These are phyloP conservation scores for Paxillus ammoniavirescens DNA, from an alignment of 768 basidiomycete species.

Conservation along the genomic window DNA sequence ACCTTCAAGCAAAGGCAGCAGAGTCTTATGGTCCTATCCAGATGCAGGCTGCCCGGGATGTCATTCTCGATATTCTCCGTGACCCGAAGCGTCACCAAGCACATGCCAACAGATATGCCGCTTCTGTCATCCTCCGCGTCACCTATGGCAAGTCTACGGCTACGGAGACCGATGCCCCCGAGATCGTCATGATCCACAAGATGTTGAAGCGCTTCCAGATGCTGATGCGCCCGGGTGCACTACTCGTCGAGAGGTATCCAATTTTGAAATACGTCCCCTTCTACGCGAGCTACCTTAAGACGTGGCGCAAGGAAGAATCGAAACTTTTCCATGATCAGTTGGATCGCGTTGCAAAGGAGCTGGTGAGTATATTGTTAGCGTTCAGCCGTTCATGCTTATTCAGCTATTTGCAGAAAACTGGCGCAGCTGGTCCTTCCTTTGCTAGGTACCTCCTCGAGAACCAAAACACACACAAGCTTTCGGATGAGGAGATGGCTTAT, in stretches of 20 bases:
- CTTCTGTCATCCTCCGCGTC: conserved; percentile 34
- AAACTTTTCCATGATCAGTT: conserved; percentile 54
- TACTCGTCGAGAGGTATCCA: conserved; percentile 36
- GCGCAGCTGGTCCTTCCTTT: conserved; percentile 41
- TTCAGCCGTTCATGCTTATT: neutral
- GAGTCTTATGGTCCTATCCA: conserved; percentile 49
- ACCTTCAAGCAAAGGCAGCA: conserved; percentile 54
- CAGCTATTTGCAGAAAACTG: conserved; percentile 15
- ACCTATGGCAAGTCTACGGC: conserved; percentile 35
- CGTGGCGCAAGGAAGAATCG: conserved; percentile 56
- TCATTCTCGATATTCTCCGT: conserved; percentile 30
- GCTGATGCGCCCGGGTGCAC: conserved; percentile 36
- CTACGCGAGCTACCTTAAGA: conserved; percentile 54
- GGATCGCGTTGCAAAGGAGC: conserved; percentile 40
- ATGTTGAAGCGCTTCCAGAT: conserved; percentile 35
- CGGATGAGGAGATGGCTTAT: conserved; percentile 58
- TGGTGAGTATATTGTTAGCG: conserved; percentile 32
- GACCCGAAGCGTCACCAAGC: conserved; percentile 47
- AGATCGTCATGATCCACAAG: conserved; percentile 33
- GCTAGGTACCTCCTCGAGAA: conserved; percentile 57
- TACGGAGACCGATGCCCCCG: conserved; percentile 27
- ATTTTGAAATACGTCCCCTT: conserved; percentile 52
- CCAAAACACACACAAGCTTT: conserved; percentile 51
- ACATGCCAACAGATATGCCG: conserved; percentile 47
- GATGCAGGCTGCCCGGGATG: conserved; percentile 34